Conservation (phyloP, 148 eudicot species). For the Persicaria tinctoria region DNA sequence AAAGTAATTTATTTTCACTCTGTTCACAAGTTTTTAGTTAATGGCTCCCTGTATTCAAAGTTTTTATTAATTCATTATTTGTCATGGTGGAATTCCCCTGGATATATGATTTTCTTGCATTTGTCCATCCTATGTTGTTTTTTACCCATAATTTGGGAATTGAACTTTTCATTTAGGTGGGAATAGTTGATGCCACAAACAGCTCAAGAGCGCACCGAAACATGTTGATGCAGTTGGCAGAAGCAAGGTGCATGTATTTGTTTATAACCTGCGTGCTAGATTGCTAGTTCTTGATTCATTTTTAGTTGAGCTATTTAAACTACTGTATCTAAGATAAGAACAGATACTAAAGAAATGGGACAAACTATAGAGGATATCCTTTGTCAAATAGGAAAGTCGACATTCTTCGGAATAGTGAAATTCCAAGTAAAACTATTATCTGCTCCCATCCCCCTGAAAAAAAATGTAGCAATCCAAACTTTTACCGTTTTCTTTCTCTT, state of each 20-base stretch:
- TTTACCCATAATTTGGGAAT: conserved; percentile 33
- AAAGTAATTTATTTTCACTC: too few species aligned
- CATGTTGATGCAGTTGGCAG: conserved; percentile 97
- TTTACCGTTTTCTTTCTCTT: not conserved
- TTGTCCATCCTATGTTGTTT: not conserved
- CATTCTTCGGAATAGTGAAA: too few species aligned
- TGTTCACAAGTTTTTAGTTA: too few species aligned
- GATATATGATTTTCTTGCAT: not conserved
- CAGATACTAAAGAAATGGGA: too few species aligned
- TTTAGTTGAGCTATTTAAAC: not conserved
- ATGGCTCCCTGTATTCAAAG: too few species aligned
- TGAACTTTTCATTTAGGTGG: conserved; percentile 51
- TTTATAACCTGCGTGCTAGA: conserved; percentile 3
- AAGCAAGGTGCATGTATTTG: conserved; percentile 72
- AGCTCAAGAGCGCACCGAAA: conserved; percentile 78
- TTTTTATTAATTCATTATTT: too few species aligned
- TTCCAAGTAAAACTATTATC: too few species aligned
- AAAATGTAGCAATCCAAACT: not conserved
- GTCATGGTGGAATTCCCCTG: too few species aligned
- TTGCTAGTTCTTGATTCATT: not conserved
- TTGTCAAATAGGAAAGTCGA: too few species aligned
- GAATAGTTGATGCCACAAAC: conserved; percentile 96
- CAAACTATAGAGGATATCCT: too few species aligned
- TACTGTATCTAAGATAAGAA: too few species aligned
- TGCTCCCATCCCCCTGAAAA: too few species aligned